Conservation (phyloP, 1,284 basidiomycete species). For the Puccinia polysora region DNA sequence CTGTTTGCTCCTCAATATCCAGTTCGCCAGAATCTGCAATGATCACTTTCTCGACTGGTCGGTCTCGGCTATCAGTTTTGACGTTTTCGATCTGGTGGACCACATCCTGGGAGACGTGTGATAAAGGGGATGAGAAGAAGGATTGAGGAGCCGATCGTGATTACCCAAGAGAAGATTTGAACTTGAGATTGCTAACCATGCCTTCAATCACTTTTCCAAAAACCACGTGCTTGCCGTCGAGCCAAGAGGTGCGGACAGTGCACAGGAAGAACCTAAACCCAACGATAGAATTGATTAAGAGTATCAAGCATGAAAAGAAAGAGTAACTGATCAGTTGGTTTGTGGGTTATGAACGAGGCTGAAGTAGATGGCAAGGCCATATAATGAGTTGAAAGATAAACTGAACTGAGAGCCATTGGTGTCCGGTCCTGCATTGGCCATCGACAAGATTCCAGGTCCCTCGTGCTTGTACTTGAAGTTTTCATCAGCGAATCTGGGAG, state of each 20-base stretch:
- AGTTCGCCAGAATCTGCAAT: constrained; percentile 30
- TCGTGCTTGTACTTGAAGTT: constrained; percentile 42
- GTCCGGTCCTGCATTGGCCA: constrained; percentile 38
- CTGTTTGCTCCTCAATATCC: constrained; percentile 16
- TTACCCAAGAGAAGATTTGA: background rate
- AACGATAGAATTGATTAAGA: background rate
- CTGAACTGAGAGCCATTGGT: constrained; percentile 43
- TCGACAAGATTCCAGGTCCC: constrained; percentile 36
- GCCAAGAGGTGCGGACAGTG: constrained; percentile 38
- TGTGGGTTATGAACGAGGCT: too few relatives aligned
- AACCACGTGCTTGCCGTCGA: constrained; percentile 38
- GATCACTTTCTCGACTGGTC: constrained; percentile 13
- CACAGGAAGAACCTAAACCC: constrained; percentile 29
- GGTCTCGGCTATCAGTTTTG: constrained; percentile 10
- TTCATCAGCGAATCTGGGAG: constrained; percentile 29
- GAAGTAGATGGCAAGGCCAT: too few relatives aligned
- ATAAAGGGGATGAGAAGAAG: background rate
- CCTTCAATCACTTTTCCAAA: constrained; percentile 41
- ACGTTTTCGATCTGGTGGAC: constrained; percentile 27
- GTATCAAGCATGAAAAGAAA: background rate
- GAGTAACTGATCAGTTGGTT: too few relatives aligned
- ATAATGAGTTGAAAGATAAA: background rate
- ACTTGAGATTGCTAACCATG: constrained; percentile 7
- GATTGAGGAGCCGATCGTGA: background rate
- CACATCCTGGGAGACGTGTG: constrained; percentile 19